Base-by-base conservation (phyloP, 169 alveolate genomes). In the Plasmodium chabaudi region DNA sequence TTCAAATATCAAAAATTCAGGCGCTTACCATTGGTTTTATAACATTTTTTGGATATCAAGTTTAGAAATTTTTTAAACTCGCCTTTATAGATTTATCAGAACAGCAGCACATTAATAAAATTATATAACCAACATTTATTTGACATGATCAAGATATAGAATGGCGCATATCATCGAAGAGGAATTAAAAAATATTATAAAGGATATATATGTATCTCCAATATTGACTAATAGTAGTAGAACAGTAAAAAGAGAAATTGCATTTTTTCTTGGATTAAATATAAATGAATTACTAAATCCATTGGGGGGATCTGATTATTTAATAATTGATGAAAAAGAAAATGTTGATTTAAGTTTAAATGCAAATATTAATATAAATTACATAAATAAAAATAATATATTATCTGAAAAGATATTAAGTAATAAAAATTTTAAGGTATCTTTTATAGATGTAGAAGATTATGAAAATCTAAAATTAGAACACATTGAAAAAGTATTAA, bases 211-310 rank as follows among this genome's bases (percentile, higher is more conserved):
- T 46, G 67, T 75, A 46, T 25, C 69, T 19, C 63, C 88, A 7
- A 75, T 75, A 42, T 46, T 75, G n/a, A 63, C 65, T n/a, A 25
- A 69, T 56, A 75, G 88, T 25, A 75, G 88, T 39, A 46, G 68
- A 51, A 75, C 47, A 21, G 88, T 42, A 23, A 75, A 64, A 23
- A 27, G 88, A 53, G 88, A 75, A 75, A 53, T 75, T 1, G 49
- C 88, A 1, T 56, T 63, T 23, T 75, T 75, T 17, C 25, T 75
- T 0, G 88, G 88, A 5, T 23, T 75, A 1, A 63, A 68, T 57
- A n/a, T 75, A 5, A 64, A 64, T 67, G 88, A 75, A 44, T 56
- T 75, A 51, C 61, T 75, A 25, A 74, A 75, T 21, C 77, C 88
- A 13, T 75, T 75, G 12, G 88, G 88, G 1, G 9, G 15, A n/a